A percentile compares a stretch with the other conserved stretches of the same genome.
phyloP scores from a whole-genome alignment of 192 early-diverging fungal species.

The Linnemannia zychae region DNA sequence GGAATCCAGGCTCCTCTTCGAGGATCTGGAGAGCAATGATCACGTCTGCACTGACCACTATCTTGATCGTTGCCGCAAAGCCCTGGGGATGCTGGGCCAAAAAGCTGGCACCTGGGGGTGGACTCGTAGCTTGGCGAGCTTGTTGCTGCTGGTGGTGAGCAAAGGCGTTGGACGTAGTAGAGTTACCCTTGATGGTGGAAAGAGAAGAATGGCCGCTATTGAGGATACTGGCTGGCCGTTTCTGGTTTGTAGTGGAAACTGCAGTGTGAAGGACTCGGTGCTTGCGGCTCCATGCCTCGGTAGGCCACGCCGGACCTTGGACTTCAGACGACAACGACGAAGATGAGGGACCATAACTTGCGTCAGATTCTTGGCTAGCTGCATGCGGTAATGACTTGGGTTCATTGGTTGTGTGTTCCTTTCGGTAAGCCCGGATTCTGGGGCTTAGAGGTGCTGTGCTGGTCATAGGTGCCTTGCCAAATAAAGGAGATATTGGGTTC shows the following conservation, averaged over 20 bases:
- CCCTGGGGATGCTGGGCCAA: neutral
- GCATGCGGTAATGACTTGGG: neutral
- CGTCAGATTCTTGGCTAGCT: neutral
- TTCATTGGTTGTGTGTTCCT: neutral
- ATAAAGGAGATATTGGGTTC: neutral
- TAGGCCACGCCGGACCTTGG: no score
- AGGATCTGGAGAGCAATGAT: constrained; percentile 28
- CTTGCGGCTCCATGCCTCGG: no score
- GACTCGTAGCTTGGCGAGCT: neutral
- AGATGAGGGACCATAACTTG: no score
- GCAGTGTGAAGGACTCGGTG: no score
- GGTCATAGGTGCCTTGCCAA: neutral
- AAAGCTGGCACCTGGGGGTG: neutral
- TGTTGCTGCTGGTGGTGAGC: neutral
- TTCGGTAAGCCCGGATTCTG: neutral
- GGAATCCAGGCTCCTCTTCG: constrained; percentile 6
- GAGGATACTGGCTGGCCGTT: no score
- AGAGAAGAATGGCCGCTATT: no score
- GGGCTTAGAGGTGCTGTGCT: neutral
- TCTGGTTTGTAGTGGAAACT: no score
- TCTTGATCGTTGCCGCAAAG: constrained; percentile 21
- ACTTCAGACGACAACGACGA: no score
- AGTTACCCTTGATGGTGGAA: no score
- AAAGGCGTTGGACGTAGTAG: no score
- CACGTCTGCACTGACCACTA: constrained; percentile 22